A percentile compares a stretch with the other conserved stretches of the same genome.
These are phyloP conservation scores for Cordyceps javanica DNA, from an alignment of 2,329 filamentous ascomycete genomes.

Conservation along the genomic window DNA sequence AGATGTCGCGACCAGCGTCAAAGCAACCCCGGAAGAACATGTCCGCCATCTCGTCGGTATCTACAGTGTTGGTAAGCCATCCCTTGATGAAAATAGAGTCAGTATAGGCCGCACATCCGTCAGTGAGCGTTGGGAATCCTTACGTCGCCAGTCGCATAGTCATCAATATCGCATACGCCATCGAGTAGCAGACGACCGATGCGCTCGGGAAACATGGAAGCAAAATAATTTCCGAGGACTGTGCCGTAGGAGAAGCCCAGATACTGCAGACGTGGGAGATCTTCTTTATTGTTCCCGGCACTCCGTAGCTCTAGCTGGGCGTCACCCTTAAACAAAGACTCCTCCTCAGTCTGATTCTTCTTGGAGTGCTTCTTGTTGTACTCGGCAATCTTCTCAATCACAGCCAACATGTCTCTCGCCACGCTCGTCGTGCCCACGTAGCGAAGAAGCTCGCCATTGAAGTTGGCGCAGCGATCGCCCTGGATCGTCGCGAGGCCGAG, in stretches of 20 bases:
- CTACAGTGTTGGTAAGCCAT: conserved; percentile 31
- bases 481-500: conserved; percentile 22
- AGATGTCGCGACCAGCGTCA: conserved; percentile 20
- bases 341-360: not conserved
- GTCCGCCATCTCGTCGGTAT: conserved; percentile 30
- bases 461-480: conserved; percentile 24
- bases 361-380: conserved; percentile 17
- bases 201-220: conserved; percentile 29
- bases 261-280: conserved; percentile 33
- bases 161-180: conserved; percentile 30
- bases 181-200: conserved; percentile 38
- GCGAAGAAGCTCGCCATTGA: conserved; percentile 24
- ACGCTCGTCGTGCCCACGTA: conserved; percentile 33
- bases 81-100: conserved; percentile 20
- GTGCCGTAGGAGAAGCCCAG: conserved; percentile 44
- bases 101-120: not conserved
- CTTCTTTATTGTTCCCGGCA: conserved; percentile 8
- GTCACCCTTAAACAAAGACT: not conserved
- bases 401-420: conserved; percentile 38
- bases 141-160: conserved; percentile 28
- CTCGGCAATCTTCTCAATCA: conserved; percentile 35
- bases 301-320: conserved; percentile 13
- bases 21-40: conserved; percentile 32
- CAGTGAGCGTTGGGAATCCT: conserved; percentile 9
- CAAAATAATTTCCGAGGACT: conserved; percentile 29